These are phyloP conservation scores for Neocatenulostroma microsporum DNA, from an alignment of 2,329 filamentous ascomycete genomes.

Conservation along the genomic window DNA sequence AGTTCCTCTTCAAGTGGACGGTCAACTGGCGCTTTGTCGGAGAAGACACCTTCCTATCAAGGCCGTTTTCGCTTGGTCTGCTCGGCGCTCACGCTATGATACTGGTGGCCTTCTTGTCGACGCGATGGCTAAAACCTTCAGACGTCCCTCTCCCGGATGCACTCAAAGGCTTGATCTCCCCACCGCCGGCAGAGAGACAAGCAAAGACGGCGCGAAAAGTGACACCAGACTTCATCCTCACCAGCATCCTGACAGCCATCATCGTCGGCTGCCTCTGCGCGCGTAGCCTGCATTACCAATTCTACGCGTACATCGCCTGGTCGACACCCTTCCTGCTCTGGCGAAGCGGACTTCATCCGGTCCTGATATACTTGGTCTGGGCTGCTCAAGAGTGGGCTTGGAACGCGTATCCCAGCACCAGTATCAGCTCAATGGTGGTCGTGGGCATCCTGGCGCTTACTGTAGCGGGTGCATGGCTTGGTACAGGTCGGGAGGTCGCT, in stretches of 20 bases:
- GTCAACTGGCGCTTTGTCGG: constrained; percentile 98
- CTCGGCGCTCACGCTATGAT: constrained; percentile 58
- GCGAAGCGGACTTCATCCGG: constrained; percentile 61
- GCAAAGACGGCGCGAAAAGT: constrained; percentile 50
- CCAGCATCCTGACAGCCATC: constrained; percentile 67
- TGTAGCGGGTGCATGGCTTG: constrained; percentile 52
- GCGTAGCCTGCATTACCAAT: constrained; percentile 86
- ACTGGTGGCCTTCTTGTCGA: constrained; percentile 58
- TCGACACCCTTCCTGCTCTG: constrained; percentile 80
- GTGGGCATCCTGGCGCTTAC: constrained; percentile 63
- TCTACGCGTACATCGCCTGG: constrained; percentile 89
- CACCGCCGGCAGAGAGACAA: constrained; percentile 46
- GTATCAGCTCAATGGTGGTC: constrained; percentile 56
- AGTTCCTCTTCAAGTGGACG: constrained; percentile 96
- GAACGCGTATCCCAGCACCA: constrained; percentile 85
- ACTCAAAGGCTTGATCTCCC: constrained; percentile 39
- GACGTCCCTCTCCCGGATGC: constrained; percentile 52
- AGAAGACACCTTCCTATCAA: constrained; percentile 69
- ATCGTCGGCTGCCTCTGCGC: constrained; percentile 77
- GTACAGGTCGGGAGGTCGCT: constrained; percentile 10
- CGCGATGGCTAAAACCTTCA: constrained; percentile 65
- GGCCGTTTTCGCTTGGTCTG: constrained; percentile 59
- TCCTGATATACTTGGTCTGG: constrained; percentile 63
- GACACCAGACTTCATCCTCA: constrained; percentile 66
- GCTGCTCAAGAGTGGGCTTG: constrained; percentile 80